Evolutionary conservation across 805 yeast species (phyloP).

Genomic region (Debaryomyces prosopidis): DNA sequence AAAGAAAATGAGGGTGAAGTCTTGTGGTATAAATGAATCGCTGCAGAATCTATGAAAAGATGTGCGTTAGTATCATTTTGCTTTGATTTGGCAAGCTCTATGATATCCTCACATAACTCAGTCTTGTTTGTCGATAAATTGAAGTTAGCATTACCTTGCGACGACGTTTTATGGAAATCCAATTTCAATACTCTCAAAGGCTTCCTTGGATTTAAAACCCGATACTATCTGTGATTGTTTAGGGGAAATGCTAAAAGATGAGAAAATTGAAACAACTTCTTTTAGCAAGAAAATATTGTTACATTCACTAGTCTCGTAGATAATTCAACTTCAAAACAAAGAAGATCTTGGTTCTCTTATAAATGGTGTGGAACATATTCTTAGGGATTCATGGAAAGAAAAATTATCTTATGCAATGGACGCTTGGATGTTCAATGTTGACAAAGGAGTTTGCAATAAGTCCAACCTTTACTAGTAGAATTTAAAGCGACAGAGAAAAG

Average conservation of each 20-base stretch:
- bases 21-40: conserved; percentile 7
- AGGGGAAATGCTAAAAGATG: conserved; percentile 3
- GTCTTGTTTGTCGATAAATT: conserved; percentile 6
- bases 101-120: conserved; percentile 6
- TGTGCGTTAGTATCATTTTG: conserved; percentile 5
- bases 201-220: conserved; percentile 3
- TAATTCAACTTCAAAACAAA: conserved; percentile 5
- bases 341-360: conserved; percentile 4
- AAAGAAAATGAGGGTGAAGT: neutral
- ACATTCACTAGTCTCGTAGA: conserved; percentile 2
- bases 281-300: conserved; percentile 8
- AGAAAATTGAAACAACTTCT: conserved; percentile 1
- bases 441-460: too few relatives aligned
- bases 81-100: conserved; percentile 5
- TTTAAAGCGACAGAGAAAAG: too few relatives aligned
- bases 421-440: too few relatives aligned
- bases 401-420: conserved; percentile 3
- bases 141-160: conserved; percentile 8
- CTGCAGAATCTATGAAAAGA: conserved; percentile 9
- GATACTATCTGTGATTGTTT: conserved; percentile 4
- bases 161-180: conserved; percentile 7
- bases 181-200: neutral
- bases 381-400: conserved; percentile 5
- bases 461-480: too few relatives aligned
- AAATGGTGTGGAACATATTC: neutral